Percentiles rank a stretch among this genome's conserved stretches.
Conservation (phyloP, 495 filamentous ascomycete genomes). For the Hypoxylon subgilvum region DNA sequence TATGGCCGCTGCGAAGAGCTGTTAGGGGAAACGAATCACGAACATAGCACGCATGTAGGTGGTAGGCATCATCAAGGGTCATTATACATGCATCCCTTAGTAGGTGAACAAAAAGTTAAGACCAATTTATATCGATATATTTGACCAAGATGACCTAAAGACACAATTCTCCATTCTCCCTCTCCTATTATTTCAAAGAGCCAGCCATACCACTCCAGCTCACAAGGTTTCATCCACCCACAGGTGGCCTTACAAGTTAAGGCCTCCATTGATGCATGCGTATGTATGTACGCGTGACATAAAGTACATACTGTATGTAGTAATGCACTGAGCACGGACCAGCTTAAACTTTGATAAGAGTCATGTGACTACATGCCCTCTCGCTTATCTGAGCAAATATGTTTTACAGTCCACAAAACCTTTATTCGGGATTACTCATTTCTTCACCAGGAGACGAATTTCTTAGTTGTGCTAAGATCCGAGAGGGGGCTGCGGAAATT, state of each 20-base stretch:
- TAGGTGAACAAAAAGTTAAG: conserved; percentile 11
- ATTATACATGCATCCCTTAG: conserved; percentile 12
- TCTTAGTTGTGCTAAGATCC: conserved; percentile 31
- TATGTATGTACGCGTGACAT: background rate
- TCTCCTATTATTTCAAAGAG: too few relatives aligned
- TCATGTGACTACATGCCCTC: conserved; percentile 39
- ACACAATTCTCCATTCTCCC: too few relatives aligned
- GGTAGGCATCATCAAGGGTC: background rate
- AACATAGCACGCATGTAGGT: background rate
- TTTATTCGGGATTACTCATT: background rate
- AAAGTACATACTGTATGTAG: background rate
- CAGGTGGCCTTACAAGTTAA: too few relatives aligned
- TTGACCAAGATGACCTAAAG: too few relatives aligned
- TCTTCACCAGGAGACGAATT: conserved; percentile 9
- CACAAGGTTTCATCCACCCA: too few relatives aligned
- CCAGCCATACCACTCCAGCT: too few relatives aligned
- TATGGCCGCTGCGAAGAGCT: too few relatives aligned
- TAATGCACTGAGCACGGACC: background rate
- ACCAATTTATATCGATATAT: background rate
- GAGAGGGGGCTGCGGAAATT: conserved; percentile 32
- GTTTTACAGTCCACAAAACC: conserved; percentile 39
- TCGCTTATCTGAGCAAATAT: conserved; percentile 43
- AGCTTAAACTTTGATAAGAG: conserved; percentile 12
- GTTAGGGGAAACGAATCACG: background rate
- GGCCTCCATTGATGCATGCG: too few relatives aligned